Evolutionary conservation across 2,329 filamentous ascomycete species (phyloP), one percentile per base, ranked within the genome.

Genomic region (Atkinsonella texensis): DNA sequence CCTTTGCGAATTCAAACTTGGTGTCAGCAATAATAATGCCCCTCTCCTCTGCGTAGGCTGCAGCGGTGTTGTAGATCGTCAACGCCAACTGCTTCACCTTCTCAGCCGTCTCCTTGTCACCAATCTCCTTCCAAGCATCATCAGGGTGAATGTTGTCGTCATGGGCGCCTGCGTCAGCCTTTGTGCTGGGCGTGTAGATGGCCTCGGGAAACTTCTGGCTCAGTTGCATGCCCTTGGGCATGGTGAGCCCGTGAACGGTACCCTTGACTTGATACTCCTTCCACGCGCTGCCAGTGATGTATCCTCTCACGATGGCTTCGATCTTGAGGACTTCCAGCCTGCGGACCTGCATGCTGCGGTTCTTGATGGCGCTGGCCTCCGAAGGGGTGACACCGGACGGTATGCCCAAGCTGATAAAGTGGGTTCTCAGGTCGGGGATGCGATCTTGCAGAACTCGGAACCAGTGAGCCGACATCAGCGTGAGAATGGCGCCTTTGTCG

Each of bases 281-380:
- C 85, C 87, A 95, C 0, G 87, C 89, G 45, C 82, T 86, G 43
- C 89, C 89, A 6, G 89, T 89, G 64, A 95, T 82, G 71, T 95
- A 95, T 58, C 89, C 89, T 53, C 89, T 82, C n/a, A 94, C 87
- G 40, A 62, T 60, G 47, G 58, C 58, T 52, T 63, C 59, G 45
- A 63, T 56, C 43, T 58, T 57, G 28, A 61, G 52, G 2, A 61
- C 58, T 35, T 54, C 52, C 18, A 61, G 56, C 46, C 80, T 81
- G 55, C 83, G 80, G 51, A 91, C 85, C 57, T 81, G 78, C 89
- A 95, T 94, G 64, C 78, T 82, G 54, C 89, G 83, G 59, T 79
- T 74, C 51, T 79, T 74, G 39, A 77, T 67, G 15, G 70, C 66
- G 20, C 68, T 73, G 54, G 85, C 74, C 17, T 65, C 69, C 2